Evolutionary conservation across 1,284 basidiomycete species (phyloP), one percentile per base, ranked within the genome.

Genomic region (Naganishia sp.): DNA sequence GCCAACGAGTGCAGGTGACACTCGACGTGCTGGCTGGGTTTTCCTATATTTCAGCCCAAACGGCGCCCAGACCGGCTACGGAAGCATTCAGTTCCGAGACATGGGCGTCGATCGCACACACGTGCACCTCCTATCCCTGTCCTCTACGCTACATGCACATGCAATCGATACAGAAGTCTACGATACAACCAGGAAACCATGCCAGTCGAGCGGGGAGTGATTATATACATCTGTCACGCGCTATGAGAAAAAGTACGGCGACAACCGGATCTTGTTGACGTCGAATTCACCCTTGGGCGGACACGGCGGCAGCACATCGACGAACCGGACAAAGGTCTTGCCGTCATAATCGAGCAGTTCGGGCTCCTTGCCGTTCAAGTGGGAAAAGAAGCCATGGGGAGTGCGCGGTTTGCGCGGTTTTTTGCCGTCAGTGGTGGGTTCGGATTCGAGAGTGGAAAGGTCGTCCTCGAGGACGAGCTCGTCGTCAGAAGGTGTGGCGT

Each of bases 221-320:
- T 42, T 9, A 31, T 6, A 21, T 3, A 21, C 17, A n/a, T 35
- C 7, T 6, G 11, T 18, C 28, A 5, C 28, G 32, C 13, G 52
- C 69, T 74, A 80, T 41, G 77, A 79, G 83, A 95, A 96, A 85
- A 97, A 97, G 80, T 96, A 97, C 53, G 84, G 83, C 49, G 89
- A 91, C 56, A 86, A 79, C 75, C 88, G 88, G 80, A 98, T 94
- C 69, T 84, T 85, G 74, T 86, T 83, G 68, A 99, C 92, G 72
- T 94, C 86, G 77, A 99, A 98, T 65, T 84, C 82, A 67, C 95
- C 96, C 81, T 92, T 92, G 75, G 86, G 79, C 0, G 95, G 95
- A 25, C 94, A 80, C 0, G 88, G 86, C 0, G 94, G 94, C 17
- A 99, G 77, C 69, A 95, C 73, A 71, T 91, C 89, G 35, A 83